phyloP scores from a whole-genome alignment of 139 green algal species.

The Ulvella scutata region DNA sequence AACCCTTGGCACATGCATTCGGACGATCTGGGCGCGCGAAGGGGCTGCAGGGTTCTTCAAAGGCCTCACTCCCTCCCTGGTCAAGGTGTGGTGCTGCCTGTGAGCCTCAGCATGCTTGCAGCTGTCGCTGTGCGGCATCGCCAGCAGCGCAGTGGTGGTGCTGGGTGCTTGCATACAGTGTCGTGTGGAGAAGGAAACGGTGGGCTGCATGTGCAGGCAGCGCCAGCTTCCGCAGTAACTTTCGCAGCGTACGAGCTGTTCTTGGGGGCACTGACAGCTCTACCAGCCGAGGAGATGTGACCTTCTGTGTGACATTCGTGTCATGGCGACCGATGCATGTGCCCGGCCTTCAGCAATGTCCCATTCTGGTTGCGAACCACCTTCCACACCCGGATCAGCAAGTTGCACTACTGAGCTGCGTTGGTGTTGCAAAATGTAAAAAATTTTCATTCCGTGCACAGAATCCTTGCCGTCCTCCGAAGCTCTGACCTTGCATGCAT shows the following conservation, averaged over 20 bases:
- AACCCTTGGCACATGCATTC: constrained; percentile 31
- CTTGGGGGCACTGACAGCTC: not conserved
- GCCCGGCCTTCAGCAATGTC: too few species aligned
- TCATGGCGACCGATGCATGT: too few species aligned
- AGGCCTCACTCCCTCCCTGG: constrained; percentile 64
- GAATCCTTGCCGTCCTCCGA: too few species aligned
- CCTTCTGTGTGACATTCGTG: too few species aligned
- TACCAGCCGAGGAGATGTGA: too few species aligned
- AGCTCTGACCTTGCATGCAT: too few species aligned
- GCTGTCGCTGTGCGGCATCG: not conserved
- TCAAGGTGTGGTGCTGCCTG: constrained; percentile 47
- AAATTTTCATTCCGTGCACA: too few species aligned
- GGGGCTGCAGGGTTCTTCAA: constrained; percentile 85
- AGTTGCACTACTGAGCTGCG: too few species aligned
- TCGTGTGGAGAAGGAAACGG: not conserved
- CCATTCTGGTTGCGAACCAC: too few species aligned
- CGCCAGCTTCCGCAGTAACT: constrained; percentile 79
- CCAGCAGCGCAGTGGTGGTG: not conserved
- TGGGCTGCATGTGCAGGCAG: constrained; percentile 30
- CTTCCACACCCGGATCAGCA: too few species aligned
- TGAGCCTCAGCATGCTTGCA: not conserved
- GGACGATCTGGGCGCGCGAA: constrained; percentile 40
- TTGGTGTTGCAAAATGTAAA: too few species aligned
- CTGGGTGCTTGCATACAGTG: not conserved
- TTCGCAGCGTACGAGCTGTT: constrained; percentile 63